Evolutionary conservation across 495 filamentous ascomycete genomes (phyloP).

Genomic region (Aspergillus indologenus): DNA sequence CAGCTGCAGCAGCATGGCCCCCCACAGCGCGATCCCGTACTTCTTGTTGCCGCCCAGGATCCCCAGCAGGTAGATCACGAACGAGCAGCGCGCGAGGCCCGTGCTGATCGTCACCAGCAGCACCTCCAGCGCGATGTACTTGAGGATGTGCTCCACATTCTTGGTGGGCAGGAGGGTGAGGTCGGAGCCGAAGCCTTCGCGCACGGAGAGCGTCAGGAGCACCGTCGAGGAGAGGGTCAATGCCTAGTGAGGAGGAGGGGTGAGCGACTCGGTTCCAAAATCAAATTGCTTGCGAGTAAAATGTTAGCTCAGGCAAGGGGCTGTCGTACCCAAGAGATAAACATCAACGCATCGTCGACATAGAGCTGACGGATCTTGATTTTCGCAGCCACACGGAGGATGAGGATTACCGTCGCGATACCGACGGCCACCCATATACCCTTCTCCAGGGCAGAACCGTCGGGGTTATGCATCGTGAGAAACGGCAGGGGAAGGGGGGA

Average conservation of each 20-base stretch:
- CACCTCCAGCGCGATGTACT: slow-evolving; percentile 5
- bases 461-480: too few species aligned
- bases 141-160: neutral
- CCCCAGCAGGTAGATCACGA: slow-evolving; percentile 36
- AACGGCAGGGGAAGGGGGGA: too few species aligned
- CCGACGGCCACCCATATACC: neutral
- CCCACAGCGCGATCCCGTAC: slow-evolving; percentile 35
- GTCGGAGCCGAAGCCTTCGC: neutral
- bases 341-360: slow-evolving; percentile 6
- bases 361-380: slow-evolving; percentile 4
- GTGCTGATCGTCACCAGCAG: slow-evolving; percentile 16
- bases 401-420: neutral
- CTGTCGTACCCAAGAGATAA: neutral
- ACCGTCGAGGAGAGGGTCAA: neutral
- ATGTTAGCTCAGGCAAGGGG: neutral
- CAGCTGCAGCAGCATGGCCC: slow-evolving; percentile 24
- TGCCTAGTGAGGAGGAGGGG: neutral
- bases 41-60: slow-evolving; percentile 32
- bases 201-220: neutral
- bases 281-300: too few species aligned
- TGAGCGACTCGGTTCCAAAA: neutral
- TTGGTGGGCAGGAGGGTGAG: neutral
- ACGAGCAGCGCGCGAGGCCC: slow-evolving; percentile 32
- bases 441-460: neutral
- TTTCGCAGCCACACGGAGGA: slow-evolving; percentile 4